These are phyloP conservation scores for Chaetomiaceae sp. DNA, from an alignment of 2,329 filamentous ascomycete species.

Conservation along the genomic window DNA sequence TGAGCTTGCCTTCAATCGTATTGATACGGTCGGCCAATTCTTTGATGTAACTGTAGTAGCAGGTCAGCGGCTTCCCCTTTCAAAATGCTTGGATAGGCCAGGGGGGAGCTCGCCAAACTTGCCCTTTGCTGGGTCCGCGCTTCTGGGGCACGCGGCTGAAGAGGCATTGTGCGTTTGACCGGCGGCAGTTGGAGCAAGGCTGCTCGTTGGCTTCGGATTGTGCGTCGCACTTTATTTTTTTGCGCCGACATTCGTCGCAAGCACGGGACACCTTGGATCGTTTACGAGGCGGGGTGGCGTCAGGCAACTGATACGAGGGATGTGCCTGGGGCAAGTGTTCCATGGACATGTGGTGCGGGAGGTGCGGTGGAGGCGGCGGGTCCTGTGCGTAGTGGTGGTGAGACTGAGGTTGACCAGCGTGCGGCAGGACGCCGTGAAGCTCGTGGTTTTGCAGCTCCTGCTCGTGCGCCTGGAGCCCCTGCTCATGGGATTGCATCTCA, in stretches of 20 bases:
- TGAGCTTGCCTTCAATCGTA: conserved; percentile 74
- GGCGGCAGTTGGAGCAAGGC: conserved; percentile 76
- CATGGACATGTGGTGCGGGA: conserved; percentile 34
- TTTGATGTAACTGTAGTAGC: conserved; percentile 69
- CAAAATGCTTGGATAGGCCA: neutral
- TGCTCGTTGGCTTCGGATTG: conserved; percentile 67
- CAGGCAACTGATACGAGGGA: conserved; percentile 39
- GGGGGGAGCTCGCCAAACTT: conserved; percentile 29
- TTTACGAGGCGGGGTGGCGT: conserved; percentile 65
- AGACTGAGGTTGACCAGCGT: conserved; percentile 26
- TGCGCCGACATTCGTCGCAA: conserved; percentile 83
- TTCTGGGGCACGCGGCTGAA: conserved; percentile 89
- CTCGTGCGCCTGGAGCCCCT: conserved; percentile 25
- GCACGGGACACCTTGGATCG: conserved; percentile 82
- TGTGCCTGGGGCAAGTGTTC: conserved; percentile 31
- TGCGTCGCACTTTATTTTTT: conserved; percentile 87
- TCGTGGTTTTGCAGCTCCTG: conserved; percentile 28
- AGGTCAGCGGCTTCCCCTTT: neutral
- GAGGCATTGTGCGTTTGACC: conserved; percentile 70
- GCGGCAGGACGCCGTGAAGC: conserved; percentile 29
- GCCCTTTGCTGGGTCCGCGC: conserved; percentile 84
- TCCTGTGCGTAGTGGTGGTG: conserved; percentile 25
- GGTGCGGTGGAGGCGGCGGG: conserved; percentile 27
- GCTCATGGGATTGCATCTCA: conserved; percentile 26
- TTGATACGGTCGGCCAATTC: conserved; percentile 82